Base-by-base conservation (phyloP, 1,139 yeast genomes). In the Blastobotrys malaysiensis region DNA sequence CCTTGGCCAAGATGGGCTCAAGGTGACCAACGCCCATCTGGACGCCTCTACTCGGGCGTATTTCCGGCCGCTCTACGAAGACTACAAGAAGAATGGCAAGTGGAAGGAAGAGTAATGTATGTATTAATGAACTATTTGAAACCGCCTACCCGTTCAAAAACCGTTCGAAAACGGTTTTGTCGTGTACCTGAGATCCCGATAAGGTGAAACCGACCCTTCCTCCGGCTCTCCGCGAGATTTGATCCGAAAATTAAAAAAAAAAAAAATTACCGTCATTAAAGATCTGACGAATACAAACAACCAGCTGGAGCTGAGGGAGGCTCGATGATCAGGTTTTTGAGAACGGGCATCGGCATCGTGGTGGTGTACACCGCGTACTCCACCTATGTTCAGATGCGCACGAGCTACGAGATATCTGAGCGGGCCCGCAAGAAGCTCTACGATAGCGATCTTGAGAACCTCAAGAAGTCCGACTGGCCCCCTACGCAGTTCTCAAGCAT, bases 81-180 rank as follows among this genome's bases (percentile, higher is more conserved):
- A 86, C 59, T 93, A 89, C 71, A 81, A 81, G 67, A 83, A 80
- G 61, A 78, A 78, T 59, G 97, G 97, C 54, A 88, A 86, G 68
- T 91, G 98, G 98, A 82, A 73, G 56, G 89, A 83, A 59, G 77
- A 76, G 54, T 78, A 48, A 26, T 26, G 7, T 22, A 22, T 22
- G 9, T 26, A 26, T 26, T 26, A 26, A 26, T 5, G 31, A 26
- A 26, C 31, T 11, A 26, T 3, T 13, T 5, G 3, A 26, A 9
- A 9, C 31, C 7, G 31, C 13, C 24, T 22, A 26, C 9, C 31
- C 26, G 5, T 22, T 22, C 26, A 22, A 9, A 22, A 5, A 22
- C 26, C 26, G 26, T 22, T 22, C n/a, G n/a, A n/a, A n/a, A n/a
- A n/a, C n/a, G n/a, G n/a, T n/a, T n/a, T n/a, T n/a, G n/a, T n/a